Evolutionary conservation across 2,329 filamentous ascomycete species (phyloP).

Genomic region (Hypoxylon sp.): DNA sequence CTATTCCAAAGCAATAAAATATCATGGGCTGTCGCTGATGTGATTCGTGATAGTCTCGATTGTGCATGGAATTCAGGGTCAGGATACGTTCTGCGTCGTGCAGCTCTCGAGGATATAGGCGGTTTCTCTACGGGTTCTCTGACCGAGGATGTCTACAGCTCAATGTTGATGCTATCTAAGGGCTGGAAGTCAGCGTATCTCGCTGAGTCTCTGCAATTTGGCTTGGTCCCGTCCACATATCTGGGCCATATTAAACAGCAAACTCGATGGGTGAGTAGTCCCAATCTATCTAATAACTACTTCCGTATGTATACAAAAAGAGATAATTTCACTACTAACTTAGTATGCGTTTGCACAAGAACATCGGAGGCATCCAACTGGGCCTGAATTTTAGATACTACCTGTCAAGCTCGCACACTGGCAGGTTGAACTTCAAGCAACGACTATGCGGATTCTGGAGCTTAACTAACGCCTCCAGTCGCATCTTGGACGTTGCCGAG

Average conservation of each 20-base stretch:
- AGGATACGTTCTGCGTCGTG: constrained; percentile 12
- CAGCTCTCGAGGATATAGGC: constrained; percentile 15
- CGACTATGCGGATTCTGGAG: constrained; percentile 9
- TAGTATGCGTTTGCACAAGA: not conserved
- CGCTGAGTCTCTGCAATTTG: constrained; percentile 12
- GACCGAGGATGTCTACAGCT: constrained; percentile 17
- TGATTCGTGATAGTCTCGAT: constrained; percentile 7
- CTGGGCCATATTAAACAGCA: constrained; percentile 21
- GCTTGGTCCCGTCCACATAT: constrained; percentile 11
- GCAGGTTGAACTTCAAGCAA: constrained; percentile 8
- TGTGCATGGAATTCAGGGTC: constrained; percentile 22
- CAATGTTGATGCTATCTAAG: constrained; percentile 13
- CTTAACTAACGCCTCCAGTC: not conserved
- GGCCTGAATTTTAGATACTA: constrained; percentile 5
- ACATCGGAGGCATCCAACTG: constrained; percentile 2
- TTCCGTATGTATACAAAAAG: not conserved
- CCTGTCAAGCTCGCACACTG: not conserved
- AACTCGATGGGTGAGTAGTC: constrained; percentile 17
- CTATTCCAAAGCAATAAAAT: constrained; percentile 18
- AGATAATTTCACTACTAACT: not conserved
- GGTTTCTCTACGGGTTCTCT: constrained; percentile 9
- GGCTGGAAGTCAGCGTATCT: constrained; percentile 21
- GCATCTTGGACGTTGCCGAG: constrained; percentile 1
- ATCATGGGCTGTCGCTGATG: constrained; percentile 18
- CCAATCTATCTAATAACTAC: not conserved